These are phyloP conservation scores for Scedosporium aurantiacum DNA, from an alignment of 2,329 filamentous ascomycete species.

Conservation along the genomic window DNA sequence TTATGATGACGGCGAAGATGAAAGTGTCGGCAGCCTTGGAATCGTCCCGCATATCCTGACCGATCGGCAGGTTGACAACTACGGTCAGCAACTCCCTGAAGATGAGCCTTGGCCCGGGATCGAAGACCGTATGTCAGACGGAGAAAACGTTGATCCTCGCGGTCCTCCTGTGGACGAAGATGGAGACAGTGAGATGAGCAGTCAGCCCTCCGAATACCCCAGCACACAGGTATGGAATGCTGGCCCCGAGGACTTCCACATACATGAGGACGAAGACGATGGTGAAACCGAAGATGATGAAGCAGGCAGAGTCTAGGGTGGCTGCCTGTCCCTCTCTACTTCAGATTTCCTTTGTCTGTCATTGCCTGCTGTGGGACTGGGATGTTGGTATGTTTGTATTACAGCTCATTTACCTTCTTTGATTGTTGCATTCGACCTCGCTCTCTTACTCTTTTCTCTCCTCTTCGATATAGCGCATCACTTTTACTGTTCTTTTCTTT, in stretches of 20 bases:
- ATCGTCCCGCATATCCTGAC: conserved; percentile 14
- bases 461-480: neutral
- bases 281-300: neutral
- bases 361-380: neutral
- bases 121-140: conserved; percentile 37
- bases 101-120: conserved; percentile 48
- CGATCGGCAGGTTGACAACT: neutral
- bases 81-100: conserved; percentile 27
- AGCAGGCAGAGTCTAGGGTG: neutral
- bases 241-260: conserved; percentile 20
- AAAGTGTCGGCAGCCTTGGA: conserved; percentile 15
- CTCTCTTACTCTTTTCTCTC: neutral
- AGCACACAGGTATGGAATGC: conserved; percentile 35
- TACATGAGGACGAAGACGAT: conserved; percentile 27
- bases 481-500: neutral
- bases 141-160: conserved; percentile 39
- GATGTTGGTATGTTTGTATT: neutral
- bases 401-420: neutral
- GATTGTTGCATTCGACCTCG: neutral
- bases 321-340: neutral
- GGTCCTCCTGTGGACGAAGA: conserved; percentile 21
- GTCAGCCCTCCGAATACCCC: conserved; percentile 45
- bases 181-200: conserved; percentile 28
- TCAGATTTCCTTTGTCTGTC: neutral
- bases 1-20: conserved; percentile 19